Conservation (phyloP, 257 asterid species). For the Galeopsis tetrahit region DNA sequence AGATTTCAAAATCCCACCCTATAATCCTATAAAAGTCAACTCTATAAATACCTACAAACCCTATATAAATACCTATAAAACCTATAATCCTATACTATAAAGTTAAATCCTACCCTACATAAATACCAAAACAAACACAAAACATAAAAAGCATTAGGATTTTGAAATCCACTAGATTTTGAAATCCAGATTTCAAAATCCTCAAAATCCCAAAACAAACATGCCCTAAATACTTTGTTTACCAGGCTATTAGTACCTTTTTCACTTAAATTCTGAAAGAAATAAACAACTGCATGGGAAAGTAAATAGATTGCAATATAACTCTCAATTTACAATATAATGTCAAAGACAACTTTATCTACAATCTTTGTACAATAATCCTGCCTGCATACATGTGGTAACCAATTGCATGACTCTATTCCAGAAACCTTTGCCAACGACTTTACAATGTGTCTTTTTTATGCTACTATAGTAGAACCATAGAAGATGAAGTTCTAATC, state of each 20-base stretch:
- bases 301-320: not conserved
- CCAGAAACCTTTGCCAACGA: not conserved
- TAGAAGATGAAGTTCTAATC: not conserved
- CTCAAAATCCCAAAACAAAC: too few relatives aligned
- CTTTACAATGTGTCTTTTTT: slow-evolving; percentile 7
- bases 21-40: too few relatives aligned
- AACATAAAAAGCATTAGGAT: too few relatives aligned
- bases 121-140: too few relatives aligned
- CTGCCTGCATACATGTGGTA: not conserved
- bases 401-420: slow-evolving; percentile 1
- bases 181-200: too few relatives aligned
- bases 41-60: too few relatives aligned
- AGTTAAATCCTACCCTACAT: too few relatives aligned
- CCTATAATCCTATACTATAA: too few relatives aligned
- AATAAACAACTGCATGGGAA: not conserved
- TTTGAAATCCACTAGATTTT: too few relatives aligned
- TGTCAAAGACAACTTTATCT: not conserved
- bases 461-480: not conserved
- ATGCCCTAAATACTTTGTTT: slow-evolving; percentile 10
- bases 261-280: slow-evolving; percentile 13
- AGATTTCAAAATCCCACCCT: too few relatives aligned
- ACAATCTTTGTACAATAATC: not conserved
- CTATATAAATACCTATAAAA: too few relatives aligned
- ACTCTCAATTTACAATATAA: slow-evolving; percentile 21
- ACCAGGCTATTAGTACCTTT: not conserved